Evolutionary conservation across 169 alveolate genomes (phyloP).

Genomic region (Eimeria maxima): DNA sequence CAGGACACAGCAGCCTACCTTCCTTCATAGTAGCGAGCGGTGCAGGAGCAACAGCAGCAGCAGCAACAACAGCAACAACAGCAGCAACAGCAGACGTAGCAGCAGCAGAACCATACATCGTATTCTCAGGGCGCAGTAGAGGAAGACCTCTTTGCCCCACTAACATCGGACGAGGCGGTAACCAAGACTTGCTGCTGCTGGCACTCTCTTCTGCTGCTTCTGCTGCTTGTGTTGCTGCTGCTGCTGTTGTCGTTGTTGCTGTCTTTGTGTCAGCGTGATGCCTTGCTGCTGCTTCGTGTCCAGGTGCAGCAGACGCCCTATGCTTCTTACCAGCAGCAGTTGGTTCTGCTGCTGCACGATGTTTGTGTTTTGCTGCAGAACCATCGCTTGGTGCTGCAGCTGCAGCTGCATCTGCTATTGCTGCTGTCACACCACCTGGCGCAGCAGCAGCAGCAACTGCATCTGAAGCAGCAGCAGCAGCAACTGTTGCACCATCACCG

Average conservation of each 20-base stretch:
- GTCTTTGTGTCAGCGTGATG: too few relatives aligned
- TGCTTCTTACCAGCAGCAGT: not conserved
- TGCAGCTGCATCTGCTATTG: not conserved
- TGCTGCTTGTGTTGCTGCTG: conserved; percentile 33
- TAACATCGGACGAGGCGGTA: conserved; percentile 18
- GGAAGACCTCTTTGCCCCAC: conserved; percentile 1
- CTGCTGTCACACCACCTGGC: not conserved
- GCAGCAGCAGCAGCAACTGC: not conserved
- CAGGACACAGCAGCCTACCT: not conserved
- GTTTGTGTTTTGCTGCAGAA: not conserved
- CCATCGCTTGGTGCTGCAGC: not conserved
- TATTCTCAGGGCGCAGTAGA: not conserved
- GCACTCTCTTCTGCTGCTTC: not conserved
- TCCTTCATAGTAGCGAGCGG: too few relatives aligned
- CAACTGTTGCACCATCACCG: not conserved
- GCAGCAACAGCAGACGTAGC: too few relatives aligned
- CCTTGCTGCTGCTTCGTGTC: too few relatives aligned
- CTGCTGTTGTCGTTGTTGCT: conserved; percentile 4
- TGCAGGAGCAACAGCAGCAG: too few relatives aligned
- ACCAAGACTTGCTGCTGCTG: conserved; percentile 17
- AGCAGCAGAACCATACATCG: not conserved
- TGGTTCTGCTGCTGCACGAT: not conserved
- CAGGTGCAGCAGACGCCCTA: not conserved
- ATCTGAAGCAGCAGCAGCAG: not conserved
- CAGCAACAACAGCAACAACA: too few relatives aligned